Base-by-base conservation (phyloP, 1,284 basidiomycete species). In the Cryptococcus sp. region DNA sequence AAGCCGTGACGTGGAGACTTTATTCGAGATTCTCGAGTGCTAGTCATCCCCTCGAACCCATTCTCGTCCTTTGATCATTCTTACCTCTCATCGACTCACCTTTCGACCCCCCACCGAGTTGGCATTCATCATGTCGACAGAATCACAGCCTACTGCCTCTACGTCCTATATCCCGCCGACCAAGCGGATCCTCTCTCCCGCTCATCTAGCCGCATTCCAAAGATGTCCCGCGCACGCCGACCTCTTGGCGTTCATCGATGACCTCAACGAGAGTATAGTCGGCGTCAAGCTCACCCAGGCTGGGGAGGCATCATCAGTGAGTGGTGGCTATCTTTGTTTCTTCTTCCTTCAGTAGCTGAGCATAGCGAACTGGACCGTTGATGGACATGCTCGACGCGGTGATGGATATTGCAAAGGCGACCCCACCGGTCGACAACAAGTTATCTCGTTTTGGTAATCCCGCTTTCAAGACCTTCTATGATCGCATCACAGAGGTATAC, bases 401-500 rank as follows among this genome's bases (percentile, higher is more conserved):
- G 10, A 81, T 88, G 65, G 64, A 75, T 35, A 75, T 86, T 26
- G 86, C 82, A 1, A 75, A 77, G 31, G 76, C 76, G 2, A 91
- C 82, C 0, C 94, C 94, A 3, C 84, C 93, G 0, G 83, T 94
- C 21, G 86, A 93, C 58, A 97, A 97, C 68, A 82, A 85, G 53
- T 83, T 84, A 1, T 97, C 92, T 38, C 78, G 95, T 23, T 99
- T 99, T 63, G 95, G 94, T 2, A 99, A 99, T 71, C 93, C 94
- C 1, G 94, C 94, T 0, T 99, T 99, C 74, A 79, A 87, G 61
- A 82, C 81, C 0, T 93, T 98, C 63, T 90, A 94, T 63, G 89
- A 94, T 71, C 82, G 82, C 61, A 77, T 97, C 14, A 66, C 75
- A 18, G 78, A 86, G 71, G 87, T 86, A 60, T 58, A 78, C n/a